A percentile compares a stretch with the other conserved stretches of the same genome.
Conservation (phyloP, 1,139 yeast species). For the Candida sanyaensis region DNA sequence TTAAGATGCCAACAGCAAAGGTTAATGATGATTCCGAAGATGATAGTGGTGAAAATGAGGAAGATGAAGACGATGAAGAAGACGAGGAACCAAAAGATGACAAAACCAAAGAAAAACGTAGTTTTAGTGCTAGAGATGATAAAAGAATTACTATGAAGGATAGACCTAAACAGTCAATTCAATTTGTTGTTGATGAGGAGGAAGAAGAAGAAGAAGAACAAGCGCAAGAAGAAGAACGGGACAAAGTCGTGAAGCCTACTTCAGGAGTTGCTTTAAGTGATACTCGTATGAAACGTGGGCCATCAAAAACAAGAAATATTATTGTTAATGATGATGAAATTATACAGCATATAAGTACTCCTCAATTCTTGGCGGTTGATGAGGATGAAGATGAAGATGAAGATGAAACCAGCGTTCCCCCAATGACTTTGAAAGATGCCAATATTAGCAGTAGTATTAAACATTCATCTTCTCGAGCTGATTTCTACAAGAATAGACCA, state of each 20-base stretch:
- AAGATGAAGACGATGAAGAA: constrained; percentile 19
- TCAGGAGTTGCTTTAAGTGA: too few relatives aligned
- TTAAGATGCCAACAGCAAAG: constrained; percentile 73
- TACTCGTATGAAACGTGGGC: not conserved
- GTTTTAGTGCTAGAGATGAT: too few relatives aligned
- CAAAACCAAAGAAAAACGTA: too few relatives aligned
- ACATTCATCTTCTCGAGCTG: constrained; percentile 11
- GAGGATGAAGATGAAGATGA: constrained; percentile 25
- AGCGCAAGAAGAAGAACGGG: too few relatives aligned
- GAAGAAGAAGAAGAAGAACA: not conserved
- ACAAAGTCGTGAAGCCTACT: too few relatives aligned
- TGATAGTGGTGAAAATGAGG: constrained; percentile 24
- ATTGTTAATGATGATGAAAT: constrained; percentile 42
- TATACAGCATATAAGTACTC: constrained; percentile 37
- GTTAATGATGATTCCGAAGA: constrained; percentile 61
- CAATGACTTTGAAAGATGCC: constrained; percentile 14
- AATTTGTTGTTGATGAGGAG: constrained; percentile 10
- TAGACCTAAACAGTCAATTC: constrained; percentile 11
- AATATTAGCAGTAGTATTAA: constrained; percentile 10
- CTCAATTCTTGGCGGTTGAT: constrained; percentile 35
- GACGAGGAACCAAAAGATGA: constrained; percentile 15
- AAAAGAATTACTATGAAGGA: constrained; percentile 12
- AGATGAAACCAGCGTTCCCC: constrained; percentile 14
- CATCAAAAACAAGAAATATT: constrained; percentile 14
- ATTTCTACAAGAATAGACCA: constrained; percentile 11